A percentile compares a stretch with the other conserved stretches of the same genome.
Conservation (phyloP, 805 yeast species). For the Lachancea nothofagi region DNA sequence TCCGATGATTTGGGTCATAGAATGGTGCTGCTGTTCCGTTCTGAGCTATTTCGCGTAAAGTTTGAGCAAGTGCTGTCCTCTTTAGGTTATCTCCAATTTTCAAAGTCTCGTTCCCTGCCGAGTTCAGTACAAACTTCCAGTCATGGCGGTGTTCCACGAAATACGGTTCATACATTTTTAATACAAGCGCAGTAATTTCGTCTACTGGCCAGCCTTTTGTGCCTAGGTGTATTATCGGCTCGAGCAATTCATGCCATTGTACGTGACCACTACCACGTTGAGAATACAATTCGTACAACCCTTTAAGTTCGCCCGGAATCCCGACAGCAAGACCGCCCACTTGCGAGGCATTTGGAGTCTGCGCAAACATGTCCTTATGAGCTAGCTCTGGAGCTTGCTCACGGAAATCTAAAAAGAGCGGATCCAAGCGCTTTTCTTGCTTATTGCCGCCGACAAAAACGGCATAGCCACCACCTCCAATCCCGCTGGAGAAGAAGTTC, state of each 20-base stretch:
- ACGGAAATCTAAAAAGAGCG: conserved; percentile 73
- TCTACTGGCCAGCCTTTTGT: conserved; percentile 57
- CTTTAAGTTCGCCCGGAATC: conserved; percentile 88
- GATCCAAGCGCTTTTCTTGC: conserved; percentile 30
- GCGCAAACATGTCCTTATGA: conserved; percentile 57
- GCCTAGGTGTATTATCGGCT: conserved; percentile 68
- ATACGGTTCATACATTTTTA: conserved; percentile 35
- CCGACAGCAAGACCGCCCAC: conserved; percentile 87
- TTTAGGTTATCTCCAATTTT: conserved; percentile 53
- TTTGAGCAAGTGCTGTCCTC: conserved; percentile 59
- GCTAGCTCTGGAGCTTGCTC: conserved; percentile 76
- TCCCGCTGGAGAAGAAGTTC: conserved; percentile 79
- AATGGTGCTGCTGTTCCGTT: conserved; percentile 74
- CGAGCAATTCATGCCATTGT: conserved; percentile 64
- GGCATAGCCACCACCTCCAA: conserved; percentile 89
- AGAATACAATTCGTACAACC: conserved; percentile 57
- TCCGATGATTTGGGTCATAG: conserved; percentile 76
- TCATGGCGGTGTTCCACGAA: conserved; percentile 33
- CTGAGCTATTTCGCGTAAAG: conserved; percentile 62
- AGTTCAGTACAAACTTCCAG: conserved; percentile 54
- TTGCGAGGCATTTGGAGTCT: conserved; percentile 44
- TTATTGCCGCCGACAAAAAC: conserved; percentile 30
- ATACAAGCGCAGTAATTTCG: conserved; percentile 40
- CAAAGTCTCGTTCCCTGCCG: conserved; percentile 32
- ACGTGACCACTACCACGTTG: conserved; percentile 66